Evolutionary conservation across 2,329 filamentous ascomycete genomes (phyloP).

Genomic region (Arthrobotrys musiformis): DNA sequence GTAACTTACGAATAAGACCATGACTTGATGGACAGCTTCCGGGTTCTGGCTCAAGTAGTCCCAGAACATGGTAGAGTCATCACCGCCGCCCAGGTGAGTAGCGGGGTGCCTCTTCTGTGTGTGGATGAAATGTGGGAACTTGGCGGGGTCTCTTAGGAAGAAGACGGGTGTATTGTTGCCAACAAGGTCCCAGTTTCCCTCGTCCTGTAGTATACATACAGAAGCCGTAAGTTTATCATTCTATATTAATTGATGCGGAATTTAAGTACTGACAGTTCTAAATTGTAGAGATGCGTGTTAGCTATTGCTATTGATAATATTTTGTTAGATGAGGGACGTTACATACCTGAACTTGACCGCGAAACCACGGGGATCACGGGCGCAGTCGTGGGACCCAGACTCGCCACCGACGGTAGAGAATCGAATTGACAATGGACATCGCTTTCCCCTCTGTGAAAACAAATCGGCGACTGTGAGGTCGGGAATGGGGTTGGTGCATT

Average conservation of each 20-base stretch:
- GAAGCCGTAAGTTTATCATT: background rate
- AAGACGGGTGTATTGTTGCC: slow-evolving; percentile 80
- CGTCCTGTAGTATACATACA: slow-evolving; percentile 63
- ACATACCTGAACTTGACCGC: slow-evolving; percentile 72
- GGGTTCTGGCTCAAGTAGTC: slow-evolving; percentile 66
- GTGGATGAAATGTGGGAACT: slow-evolving; percentile 79
- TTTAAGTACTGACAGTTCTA: slow-evolving; percentile 49
- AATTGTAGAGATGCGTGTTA: background rate
- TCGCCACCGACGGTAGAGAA: slow-evolving; percentile 83
- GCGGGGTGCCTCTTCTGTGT: slow-evolving; percentile 79
- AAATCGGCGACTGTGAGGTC: slow-evolving; percentile 68
- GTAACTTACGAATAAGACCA: slow-evolving; percentile 67
- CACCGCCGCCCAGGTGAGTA: slow-evolving; percentile 69
- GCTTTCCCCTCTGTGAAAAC: slow-evolving; percentile 73
- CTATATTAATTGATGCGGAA: background rate
- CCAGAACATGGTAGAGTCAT: slow-evolving; percentile 76
- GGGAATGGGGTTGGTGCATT: slow-evolving; percentile 66
- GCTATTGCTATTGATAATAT: background rate
- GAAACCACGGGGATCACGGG: slow-evolving; percentile 78
- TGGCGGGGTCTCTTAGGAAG: slow-evolving; percentile 78
- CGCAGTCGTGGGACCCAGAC: slow-evolving; percentile 76
- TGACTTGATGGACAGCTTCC: slow-evolving; percentile 67
- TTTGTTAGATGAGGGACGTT: background rate
- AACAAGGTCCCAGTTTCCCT: slow-evolving; percentile 79
- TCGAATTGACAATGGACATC: slow-evolving; percentile 73